phyloP scores from a whole-genome alignment of 202 grass and related monocot species.

The Musa balbisiana region DNA sequence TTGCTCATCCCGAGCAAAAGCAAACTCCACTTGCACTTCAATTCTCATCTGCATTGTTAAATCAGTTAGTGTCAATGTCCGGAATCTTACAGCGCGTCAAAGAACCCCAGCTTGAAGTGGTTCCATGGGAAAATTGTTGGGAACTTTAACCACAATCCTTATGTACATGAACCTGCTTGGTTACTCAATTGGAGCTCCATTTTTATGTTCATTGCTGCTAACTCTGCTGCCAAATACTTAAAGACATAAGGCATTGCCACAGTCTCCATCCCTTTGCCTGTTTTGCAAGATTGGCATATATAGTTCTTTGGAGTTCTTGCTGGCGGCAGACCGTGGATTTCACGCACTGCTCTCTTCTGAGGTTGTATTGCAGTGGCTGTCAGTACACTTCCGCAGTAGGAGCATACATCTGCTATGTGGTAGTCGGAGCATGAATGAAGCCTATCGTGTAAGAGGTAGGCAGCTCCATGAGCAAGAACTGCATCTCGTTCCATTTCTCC shows the following conservation, averaged over 20 bases:
- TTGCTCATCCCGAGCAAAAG: too few relatives aligned
- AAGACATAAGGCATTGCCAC: slow-evolving; percentile 94
- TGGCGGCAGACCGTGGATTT: slow-evolving; percentile 45
- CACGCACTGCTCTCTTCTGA: slow-evolving; percentile 45
- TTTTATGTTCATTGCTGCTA: slow-evolving; percentile 89
- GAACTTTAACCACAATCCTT: neutral
- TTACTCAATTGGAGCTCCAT: slow-evolving; percentile 67
- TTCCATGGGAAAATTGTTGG: neutral
- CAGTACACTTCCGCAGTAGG: slow-evolving; percentile 63
- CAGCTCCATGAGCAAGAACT: slow-evolving; percentile 69
- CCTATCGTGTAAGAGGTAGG: slow-evolving; percentile 80
- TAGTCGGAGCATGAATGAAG: slow-evolving; percentile 91
- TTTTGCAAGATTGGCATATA: slow-evolving; percentile 65
- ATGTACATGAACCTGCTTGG: slow-evolving; percentile 11
- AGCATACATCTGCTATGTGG: slow-evolving; percentile 86
- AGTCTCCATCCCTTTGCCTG: slow-evolving; percentile 85
- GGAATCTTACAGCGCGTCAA: neutral
- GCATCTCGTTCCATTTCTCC: slow-evolving; percentile 97
- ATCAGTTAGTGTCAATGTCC: neutral
- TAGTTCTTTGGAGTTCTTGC: slow-evolving; percentile 51
- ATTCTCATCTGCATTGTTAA: too few relatives aligned
- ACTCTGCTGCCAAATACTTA: slow-evolving; percentile 66
- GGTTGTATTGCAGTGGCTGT: slow-evolving; percentile 43
- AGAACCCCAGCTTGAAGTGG: neutral
- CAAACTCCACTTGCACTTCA: too few relatives aligned